Evolutionary conservation across 73 alveolate genomes (phyloP), one percentile per base, ranked within the genome.

Genomic region (Diophrys appendiculata): DNA sequence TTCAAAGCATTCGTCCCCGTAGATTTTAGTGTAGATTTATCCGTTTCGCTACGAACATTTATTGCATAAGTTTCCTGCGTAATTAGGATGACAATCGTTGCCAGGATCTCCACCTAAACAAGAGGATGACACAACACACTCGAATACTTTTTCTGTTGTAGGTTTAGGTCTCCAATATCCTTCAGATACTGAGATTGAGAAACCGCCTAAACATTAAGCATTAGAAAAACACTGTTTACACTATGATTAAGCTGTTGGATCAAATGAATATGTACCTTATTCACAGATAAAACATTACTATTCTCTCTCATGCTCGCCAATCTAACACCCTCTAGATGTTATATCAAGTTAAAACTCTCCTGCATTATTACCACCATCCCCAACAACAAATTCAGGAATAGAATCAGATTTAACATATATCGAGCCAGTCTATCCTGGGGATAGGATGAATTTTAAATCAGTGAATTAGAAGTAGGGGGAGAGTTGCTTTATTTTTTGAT

Each of bases 91-190:
- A 53, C 82, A 73, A n/a, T n/a, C n/a, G n/a, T n/a, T n/a, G n/a
- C n/a, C n/a, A n/a, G n/a, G n/a, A n/a, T n/a, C n/a, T n/a, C 70
- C 81, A 2, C 76, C 80, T 28, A 56, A 30, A 33, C 93, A 85
- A 25, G 87, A 76, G 23, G 14, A 43, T 8, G 75, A 18, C 54
- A 71, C 72, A 25, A 32, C 30, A 60, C 93, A 85, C 32, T 69
- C 29, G 43, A 32, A 54, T 14, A 85, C 53, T 1, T 2, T 24
- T 2, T 54, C 60, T 24, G 84, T 14, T 22, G 54, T 56, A 27
- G n/a, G 33, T 34, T 43, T 54, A 27, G 30, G 23, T 54, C 84
- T 54, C 93, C 93, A 85, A 64, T 54, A 70, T 2, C 93, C 93
- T 14, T 54, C 35, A 1, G 52, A 14, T 5, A 68, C 69, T 18